These are phyloP conservation scores for Cytidiella melzeri DNA, from an alignment of 768 basidiomycete species.

Conservation along the genomic window DNA sequence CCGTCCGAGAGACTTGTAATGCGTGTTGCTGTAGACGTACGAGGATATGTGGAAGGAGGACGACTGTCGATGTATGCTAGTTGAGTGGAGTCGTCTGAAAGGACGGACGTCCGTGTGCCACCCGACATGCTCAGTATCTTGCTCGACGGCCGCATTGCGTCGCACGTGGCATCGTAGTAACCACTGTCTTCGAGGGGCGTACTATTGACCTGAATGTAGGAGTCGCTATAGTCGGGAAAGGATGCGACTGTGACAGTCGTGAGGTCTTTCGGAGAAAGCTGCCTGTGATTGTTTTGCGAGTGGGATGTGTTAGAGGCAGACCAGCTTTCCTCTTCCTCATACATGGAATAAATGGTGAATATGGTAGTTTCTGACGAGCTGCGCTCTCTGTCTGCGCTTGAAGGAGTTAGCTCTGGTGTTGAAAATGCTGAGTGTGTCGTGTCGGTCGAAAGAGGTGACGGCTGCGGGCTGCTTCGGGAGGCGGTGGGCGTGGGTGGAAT, in stretches of 20 bases:
- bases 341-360: conserved; percentile 85
- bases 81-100: conserved; percentile 24
- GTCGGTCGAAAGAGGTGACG: conserved; percentile 26
- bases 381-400: conserved; percentile 36
- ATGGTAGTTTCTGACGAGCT: conserved; percentile 70
- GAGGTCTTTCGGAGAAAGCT: conserved; percentile 31
- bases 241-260: conserved; percentile 13
- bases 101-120: conserved; percentile 17
- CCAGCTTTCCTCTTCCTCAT: conserved; percentile 57
- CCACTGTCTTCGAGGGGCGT: conserved; percentile 22
- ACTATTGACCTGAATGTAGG: conserved; percentile 25
- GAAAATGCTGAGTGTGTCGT: conserved; percentile 29
- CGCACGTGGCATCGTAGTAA: conserved; percentile 25
- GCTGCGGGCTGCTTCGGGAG: conserved; percentile 6
- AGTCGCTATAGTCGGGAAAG: conserved; percentile 29
- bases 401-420: conserved; percentile 31
- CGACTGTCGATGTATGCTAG: conserved; percentile 21
- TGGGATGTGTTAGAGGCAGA: conserved; percentile 25
- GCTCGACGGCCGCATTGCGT: conserved; percentile 18
- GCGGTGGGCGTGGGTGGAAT: conserved; percentile 21
- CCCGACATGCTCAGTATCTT: conserved; percentile 20
- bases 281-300: conserved; percentile 19
- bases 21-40: conserved; percentile 14
- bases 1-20: conserved; percentile 9
- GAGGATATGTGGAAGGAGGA: conserved; percentile 18